Evolutionary conservation across 2,329 filamentous ascomycete genomes (phyloP), one percentile per base, ranked within the genome.

Genomic region (Fusarium ramigenum): DNA sequence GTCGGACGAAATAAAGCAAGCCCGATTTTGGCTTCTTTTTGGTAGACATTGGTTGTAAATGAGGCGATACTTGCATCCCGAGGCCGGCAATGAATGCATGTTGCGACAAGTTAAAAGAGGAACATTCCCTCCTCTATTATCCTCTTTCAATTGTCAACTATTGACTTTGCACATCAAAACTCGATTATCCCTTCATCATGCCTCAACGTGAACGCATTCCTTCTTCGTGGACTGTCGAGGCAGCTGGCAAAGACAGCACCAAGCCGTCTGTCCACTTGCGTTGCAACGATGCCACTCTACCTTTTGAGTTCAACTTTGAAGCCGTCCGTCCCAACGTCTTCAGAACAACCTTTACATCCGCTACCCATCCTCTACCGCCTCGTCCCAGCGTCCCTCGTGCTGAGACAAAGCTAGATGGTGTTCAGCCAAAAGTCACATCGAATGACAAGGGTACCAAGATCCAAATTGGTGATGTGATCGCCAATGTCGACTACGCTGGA

Each of bases 291-390:
- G 42, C 80, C 4, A 43, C 68, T 6, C 66, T 84, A 4, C 81
- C 84, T 0, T 88, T 89, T 66, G 80, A 85, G 21, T 93, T 93
- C 78, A 84, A 85, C 1, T 92, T 93, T 70, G 89, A 93, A 77
- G 85, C 88, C 0, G 75, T 93, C 36, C 85, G 87, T 21, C 83
- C 86, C 25, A 91, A 91, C 57, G 82, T 93, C 21, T 94, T 93
- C 81, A 85, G 91, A 46, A 92, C 91, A 4, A 91, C 90, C 0
- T 93, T 93, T 77, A 86, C 87, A 3, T 91, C 91, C 0, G 77
- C 84, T 19, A 84, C 85, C 5, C 91, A 93, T 75, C 89, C 89
- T 11, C 78, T 92, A 4, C 90, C 92, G 34, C 91, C 91, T 4
- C 89, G 89, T 75, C 91, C 91, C 12, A 92, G 90, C 61, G 85